Conservation (phyloP, 1,284 basidiomycete genomes). For the Ceratobasidium sp. region DNA sequence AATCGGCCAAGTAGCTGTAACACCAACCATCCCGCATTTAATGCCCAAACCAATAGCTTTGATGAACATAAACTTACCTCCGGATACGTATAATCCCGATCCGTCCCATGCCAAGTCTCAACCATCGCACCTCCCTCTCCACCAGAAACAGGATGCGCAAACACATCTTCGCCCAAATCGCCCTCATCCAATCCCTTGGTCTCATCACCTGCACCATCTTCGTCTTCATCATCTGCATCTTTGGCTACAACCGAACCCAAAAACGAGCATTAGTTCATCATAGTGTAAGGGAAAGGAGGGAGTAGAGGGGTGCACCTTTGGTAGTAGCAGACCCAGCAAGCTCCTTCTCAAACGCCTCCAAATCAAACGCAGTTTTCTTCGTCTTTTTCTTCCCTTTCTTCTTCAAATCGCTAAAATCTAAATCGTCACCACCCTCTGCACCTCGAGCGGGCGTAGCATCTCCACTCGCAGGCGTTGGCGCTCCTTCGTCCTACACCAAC, state of each 20-base stretch:
- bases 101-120: constrained; percentile 86
- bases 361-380: constrained; percentile 64
- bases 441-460: too few species aligned
- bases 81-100: constrained; percentile 94
- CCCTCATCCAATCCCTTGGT: constrained; percentile 70
- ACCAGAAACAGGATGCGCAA: constrained; percentile 65
- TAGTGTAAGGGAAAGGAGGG: too few species aligned
- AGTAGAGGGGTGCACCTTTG: too few species aligned
- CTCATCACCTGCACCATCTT: constrained; percentile 68
- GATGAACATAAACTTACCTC: constrained; percentile 70
- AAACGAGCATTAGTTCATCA: too few species aligned
- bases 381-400: constrained; percentile 74
- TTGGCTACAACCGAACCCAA: constrained; percentile 50
- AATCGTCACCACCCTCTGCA: too few species aligned
- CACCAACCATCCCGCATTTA: constrained; percentile 31
- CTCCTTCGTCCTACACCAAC: constrained; percentile 54
- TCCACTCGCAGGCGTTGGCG: constrained; percentile 50
- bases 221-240: constrained; percentile 70
- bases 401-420: constrained; percentile 86
- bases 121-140: constrained; percentile 79
- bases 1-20: constrained; percentile 90
- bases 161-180: constrained; percentile 88
- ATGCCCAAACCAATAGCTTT: not conserved
- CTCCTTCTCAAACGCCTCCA: constrained; percentile 91
- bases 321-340: constrained; percentile 65